phyloP scores from a whole-genome alignment of 768 basidiomycete genomes.

The Multifurca ochricompacta region DNA sequence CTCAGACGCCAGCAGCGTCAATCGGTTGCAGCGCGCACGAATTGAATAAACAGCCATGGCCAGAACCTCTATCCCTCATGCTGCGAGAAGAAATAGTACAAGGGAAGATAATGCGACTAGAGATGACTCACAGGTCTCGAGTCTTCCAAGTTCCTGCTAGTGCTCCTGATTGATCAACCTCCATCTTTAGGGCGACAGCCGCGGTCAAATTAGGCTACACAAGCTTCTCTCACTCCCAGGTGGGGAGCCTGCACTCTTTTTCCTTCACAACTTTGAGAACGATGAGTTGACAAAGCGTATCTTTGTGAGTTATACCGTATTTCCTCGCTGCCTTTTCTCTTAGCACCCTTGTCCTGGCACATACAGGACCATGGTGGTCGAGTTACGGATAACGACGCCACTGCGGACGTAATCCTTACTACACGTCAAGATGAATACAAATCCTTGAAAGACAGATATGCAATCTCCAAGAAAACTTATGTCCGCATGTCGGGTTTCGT shows the following conservation, averaged over 20 bases:
- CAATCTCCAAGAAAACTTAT: conserved; percentile 10
- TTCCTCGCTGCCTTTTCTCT: neutral
- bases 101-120: neutral
- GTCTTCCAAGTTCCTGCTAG: too few species aligned
- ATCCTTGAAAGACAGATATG: conserved; percentile 12
- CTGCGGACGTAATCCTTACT: conserved; percentile 15
- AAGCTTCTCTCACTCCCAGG: conserved; percentile 7
- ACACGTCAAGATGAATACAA: neutral
- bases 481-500: conserved; percentile 19
- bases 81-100: neutral
- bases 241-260: neutral
- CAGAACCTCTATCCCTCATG: neutral
- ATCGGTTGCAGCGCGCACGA: too few species aligned
- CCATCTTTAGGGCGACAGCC: neutral
- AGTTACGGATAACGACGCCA: neutral
- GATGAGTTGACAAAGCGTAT: neutral
- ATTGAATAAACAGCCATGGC: neutral
- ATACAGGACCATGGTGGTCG: conserved; percentile 14
- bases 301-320: conserved; percentile 18
- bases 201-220: neutral
- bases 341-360: neutral
- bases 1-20: neutral
- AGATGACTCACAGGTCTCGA: neutral
- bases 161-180: neutral
- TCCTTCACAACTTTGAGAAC: conserved; percentile 6